These are phyloP conservation scores for Saccharomyces hybrid DNA, from an alignment of 1,139 yeast genomes.

Conservation along the genomic window DNA sequence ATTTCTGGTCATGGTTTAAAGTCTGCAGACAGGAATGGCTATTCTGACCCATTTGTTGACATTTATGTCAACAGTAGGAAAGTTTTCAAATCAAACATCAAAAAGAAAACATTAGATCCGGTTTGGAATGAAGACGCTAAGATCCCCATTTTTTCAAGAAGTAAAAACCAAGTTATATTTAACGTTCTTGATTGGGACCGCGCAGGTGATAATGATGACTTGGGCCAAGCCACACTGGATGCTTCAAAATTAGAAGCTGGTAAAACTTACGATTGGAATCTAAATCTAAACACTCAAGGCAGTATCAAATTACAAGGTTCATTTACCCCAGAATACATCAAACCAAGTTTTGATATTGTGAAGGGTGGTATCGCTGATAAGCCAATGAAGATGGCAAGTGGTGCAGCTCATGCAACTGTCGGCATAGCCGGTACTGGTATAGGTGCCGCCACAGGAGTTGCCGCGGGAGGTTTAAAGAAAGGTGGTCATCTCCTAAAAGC, in stretches of 20 bases:
- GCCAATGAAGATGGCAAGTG: slow-evolving; percentile 45
- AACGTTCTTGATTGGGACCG: slow-evolving; percentile 71
- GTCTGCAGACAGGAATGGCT: slow-evolving; percentile 64
- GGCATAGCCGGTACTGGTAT: slow-evolving; percentile 31
- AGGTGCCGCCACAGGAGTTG: slow-evolving; percentile 35
- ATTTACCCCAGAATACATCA: slow-evolving; percentile 59
- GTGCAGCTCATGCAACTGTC: slow-evolving; percentile 34
- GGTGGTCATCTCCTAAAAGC: slow-evolving; percentile 37
- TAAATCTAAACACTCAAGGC: slow-evolving; percentile 57
- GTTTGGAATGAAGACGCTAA: slow-evolving; percentile 57
- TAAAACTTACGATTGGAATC: slow-evolving; percentile 40
- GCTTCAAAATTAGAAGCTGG: slow-evolving; percentile 43
- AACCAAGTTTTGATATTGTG: slow-evolving; percentile 46
- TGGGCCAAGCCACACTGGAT: slow-evolving; percentile 49
- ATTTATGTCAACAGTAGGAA: slow-evolving; percentile 48
- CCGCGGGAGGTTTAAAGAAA: slow-evolving; percentile 37
- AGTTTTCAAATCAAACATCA: slow-evolving; percentile 49
- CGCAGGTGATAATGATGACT: slow-evolving; percentile 55
- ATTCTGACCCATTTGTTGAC: slow-evolving; percentile 60
- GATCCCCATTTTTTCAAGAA: slow-evolving; percentile 57
- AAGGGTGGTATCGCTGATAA: slow-evolving; percentile 41
- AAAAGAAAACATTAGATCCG: slow-evolving; percentile 62
- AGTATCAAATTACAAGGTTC: slow-evolving; percentile 43
- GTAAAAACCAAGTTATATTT: slow-evolving; percentile 43
- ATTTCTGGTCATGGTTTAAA: slow-evolving; percentile 46